phyloP scores from a whole-genome alignment of 2,329 filamentous ascomycete species.

The Aspergillus chevalieri region DNA sequence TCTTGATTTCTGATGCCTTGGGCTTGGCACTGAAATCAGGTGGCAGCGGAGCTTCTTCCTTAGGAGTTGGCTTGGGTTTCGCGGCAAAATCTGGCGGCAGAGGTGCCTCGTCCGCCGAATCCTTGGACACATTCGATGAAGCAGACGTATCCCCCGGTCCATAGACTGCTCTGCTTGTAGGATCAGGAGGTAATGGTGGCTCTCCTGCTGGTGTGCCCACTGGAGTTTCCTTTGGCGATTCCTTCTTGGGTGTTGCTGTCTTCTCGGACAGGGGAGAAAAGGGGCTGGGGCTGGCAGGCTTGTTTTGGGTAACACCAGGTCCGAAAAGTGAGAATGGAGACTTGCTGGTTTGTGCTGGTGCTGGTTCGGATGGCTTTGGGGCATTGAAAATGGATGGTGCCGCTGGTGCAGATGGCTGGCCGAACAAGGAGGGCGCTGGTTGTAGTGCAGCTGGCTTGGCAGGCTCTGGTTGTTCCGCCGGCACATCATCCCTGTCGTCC shows the following conservation, averaged over 20 bases:
- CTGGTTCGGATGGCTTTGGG: slow-evolving; percentile 18
- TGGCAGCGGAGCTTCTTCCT: slow-evolving; percentile 21
- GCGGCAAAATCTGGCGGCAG: slow-evolving; percentile 27
- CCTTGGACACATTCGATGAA: slow-evolving; percentile 39
- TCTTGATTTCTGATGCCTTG: slow-evolving; percentile 5
- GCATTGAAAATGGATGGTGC: slow-evolving; percentile 26
- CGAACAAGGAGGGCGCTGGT: slow-evolving; percentile 20
- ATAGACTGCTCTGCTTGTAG: slow-evolving; percentile 42
- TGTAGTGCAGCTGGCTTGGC: slow-evolving; percentile 18
- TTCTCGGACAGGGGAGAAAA: slow-evolving; percentile 29
- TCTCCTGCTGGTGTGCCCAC: slow-evolving; percentile 25
- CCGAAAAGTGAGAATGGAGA: slow-evolving; percentile 28
- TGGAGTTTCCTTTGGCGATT: slow-evolving; percentile 22
- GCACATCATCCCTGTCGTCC: slow-evolving; percentile 30
- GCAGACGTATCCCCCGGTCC: slow-evolving; percentile 45
- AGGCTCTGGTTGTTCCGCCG: slow-evolving; percentile 10
- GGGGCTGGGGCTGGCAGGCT: slow-evolving; percentile 24
- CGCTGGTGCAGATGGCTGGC: slow-evolving; percentile 21
- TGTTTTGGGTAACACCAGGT: slow-evolving; percentile 15
- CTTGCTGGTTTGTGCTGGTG: slow-evolving; percentile 23
- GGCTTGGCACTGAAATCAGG: slow-evolving; percentile 15
- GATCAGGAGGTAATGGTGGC: slow-evolving; percentile 41
- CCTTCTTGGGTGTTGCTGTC: slow-evolving; percentile 30
- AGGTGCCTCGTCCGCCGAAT: slow-evolving; percentile 36
- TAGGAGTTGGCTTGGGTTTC: slow-evolving; percentile 11